These are phyloP conservation scores for Pontederia paniculata DNA, from an alignment of 176 grass and related monocot genomes.

Conservation along the genomic window DNA sequence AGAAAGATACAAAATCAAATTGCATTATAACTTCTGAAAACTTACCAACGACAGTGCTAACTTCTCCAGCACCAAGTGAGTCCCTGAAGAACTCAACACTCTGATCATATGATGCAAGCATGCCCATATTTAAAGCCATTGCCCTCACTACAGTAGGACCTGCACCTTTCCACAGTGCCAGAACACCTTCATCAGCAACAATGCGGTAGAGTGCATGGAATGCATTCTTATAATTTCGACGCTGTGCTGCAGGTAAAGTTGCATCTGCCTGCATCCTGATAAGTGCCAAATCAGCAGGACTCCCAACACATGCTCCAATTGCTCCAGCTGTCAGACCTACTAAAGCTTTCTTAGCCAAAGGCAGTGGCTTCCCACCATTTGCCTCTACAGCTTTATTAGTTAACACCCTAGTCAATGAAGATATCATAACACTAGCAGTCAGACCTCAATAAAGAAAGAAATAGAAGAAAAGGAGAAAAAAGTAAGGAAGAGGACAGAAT, in stretches of 20 bases:
- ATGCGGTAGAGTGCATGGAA: constrained; percentile 80
- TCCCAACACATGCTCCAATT: constrained; percentile 72
- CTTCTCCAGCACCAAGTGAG: constrained; percentile 66
- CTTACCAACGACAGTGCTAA: constrained; percentile 74
- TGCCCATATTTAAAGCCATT: constrained; percentile 92
- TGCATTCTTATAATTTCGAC: constrained; percentile 81
- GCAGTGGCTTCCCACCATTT: constrained; percentile 80
- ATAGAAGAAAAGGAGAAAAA: neutral
- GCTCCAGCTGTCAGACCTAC: constrained; percentile 87
- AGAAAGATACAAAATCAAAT: no score
- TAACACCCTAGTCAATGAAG: constrained; percentile 48
- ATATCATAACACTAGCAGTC: neutral
- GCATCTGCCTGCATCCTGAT: constrained; percentile 97
- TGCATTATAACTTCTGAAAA: neutral
- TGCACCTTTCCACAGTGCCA: constrained; percentile 90
- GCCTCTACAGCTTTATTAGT: constrained; percentile 94
- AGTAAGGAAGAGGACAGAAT: neutral
- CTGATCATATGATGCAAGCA: constrained; percentile 93
- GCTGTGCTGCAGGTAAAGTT: constrained; percentile 60
- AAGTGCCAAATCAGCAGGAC: constrained; percentile 78
- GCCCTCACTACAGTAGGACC: constrained; percentile 84
- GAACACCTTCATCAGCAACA: constrained; percentile 71
- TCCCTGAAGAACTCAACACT: constrained; percentile 80
- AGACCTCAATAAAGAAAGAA: neutral
- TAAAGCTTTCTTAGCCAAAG: constrained; percentile 65